phyloP scores from a whole-genome alignment of 1,284 basidiomycete species.

The Cryptococcus sp. region DNA sequence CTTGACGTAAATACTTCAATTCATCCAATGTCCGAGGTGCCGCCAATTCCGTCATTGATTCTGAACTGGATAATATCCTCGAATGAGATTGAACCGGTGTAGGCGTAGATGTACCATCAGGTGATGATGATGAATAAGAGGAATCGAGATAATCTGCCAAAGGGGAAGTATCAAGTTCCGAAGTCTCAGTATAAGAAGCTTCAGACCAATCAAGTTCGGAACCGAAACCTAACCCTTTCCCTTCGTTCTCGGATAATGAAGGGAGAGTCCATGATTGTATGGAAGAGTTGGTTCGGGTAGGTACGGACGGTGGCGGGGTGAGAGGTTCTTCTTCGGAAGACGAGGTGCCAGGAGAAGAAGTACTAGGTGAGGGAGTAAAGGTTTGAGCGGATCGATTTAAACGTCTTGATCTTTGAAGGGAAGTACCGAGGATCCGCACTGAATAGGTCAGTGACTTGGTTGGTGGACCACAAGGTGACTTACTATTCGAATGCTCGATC shows the following conservation, averaged over 20 bases:
- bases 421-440: neutral
- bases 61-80: neutral
- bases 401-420: neutral
- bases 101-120: neutral
- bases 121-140: neutral
- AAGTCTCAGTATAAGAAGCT: neutral
- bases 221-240: constrained; percentile 2
- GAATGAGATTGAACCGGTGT: neutral
- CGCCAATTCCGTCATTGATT: neutral
- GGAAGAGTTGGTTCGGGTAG: neutral
- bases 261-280: neutral
- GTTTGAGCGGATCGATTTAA: neutral
- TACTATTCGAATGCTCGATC: neutral
- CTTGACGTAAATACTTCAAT: constrained; percentile 3
- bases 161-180: neutral
- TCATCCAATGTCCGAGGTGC: constrained; percentile 1
- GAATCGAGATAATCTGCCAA: neutral
- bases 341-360: neutral
- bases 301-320: neutral
- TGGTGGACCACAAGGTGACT: neutral
- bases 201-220: neutral
- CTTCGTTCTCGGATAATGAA: neutral
- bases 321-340: constrained; percentile 9
- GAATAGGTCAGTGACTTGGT: neutral
- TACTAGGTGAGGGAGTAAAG: neutral